Base-by-base conservation (phyloP, 2,329 filamentous ascomycete species). In the Apiospora arundinis region DNA sequence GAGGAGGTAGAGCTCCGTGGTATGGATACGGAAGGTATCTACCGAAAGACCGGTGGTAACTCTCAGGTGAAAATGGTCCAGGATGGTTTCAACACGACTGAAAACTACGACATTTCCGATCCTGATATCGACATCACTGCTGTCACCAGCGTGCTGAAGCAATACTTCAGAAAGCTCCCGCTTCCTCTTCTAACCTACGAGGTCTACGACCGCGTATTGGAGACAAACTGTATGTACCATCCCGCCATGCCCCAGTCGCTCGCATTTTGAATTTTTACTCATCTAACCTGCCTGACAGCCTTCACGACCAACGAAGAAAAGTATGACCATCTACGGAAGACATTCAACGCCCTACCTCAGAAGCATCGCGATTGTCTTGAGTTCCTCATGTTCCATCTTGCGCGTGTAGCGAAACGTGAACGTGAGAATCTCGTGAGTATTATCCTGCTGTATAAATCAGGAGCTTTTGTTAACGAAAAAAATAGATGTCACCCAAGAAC, bases 1-100 rank as follows among this genome's bases (percentile, higher is more conserved):
- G 94, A 97, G 80, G 95, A 99, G 83, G 96, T 99, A 49, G 96
- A 99, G 82, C 85, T 96, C 28, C 92, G 96, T 80, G 96, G 95
- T 82, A 97, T 99, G 94, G 95, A 98, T 77, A 90, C 97, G 76
- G 96, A 98, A 83, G 96, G 96, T 74, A 97, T 99, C 77, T 99
- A 99, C 84, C 92, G 96, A 78, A 99, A 99, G 87, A 97, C 95
- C 68, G 96, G 96, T 71, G 96, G 95, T 75, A 95, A 93, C 77
- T 94, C 93, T 11, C 94, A 97, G 81, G 93, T 97, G 80, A 97
- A 97, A 81, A 87, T 90, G 78, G 93, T 99, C 76, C 94, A 95
- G 78, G 93, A 95, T 75, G 95, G 95, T 16, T 98, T 99, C 80
- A 95, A 98, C 81, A 92, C 91, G 81, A 92, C 90, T 72, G 89